phyloP scores from a whole-genome alignment of 768 basidiomycete genomes.

The Heimioporus sp. region DNA sequence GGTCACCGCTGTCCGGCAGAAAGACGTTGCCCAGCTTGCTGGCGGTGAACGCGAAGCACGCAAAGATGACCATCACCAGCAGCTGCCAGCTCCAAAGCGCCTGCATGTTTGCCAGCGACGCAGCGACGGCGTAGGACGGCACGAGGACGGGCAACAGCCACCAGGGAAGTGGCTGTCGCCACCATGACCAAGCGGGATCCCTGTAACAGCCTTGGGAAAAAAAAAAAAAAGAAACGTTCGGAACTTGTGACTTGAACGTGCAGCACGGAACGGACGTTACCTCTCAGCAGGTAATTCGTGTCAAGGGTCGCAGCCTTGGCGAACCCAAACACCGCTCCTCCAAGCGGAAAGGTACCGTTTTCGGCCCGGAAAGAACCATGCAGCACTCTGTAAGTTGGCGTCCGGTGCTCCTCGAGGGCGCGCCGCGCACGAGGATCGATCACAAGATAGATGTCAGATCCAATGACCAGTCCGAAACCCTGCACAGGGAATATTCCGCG shows the following conservation, averaged over 20 bases:
- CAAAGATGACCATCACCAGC: slow-evolving; percentile 78
- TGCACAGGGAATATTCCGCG: slow-evolving; percentile 22
- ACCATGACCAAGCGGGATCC: slow-evolving; percentile 74
- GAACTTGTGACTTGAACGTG: slow-evolving; percentile 22
- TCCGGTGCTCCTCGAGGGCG: slow-evolving; percentile 30
- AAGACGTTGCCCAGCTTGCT: slow-evolving; percentile 61
- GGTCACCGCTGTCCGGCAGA: slow-evolving; percentile 65
- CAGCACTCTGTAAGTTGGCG: slow-evolving; percentile 40
- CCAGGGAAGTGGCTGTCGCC: slow-evolving; percentile 73
- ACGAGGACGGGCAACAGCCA: slow-evolving; percentile 80
- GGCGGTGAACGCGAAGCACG: slow-evolving; percentile 70
- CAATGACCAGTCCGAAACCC: slow-evolving; percentile 85
- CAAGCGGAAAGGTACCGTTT: slow-evolving; percentile 45
- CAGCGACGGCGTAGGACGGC: slow-evolving; percentile 71
- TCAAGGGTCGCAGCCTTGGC: slow-evolving; percentile 35
- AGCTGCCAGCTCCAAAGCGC: slow-evolving; percentile 67
- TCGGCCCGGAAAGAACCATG: slow-evolving; percentile 54
- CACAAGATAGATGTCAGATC: slow-evolving; percentile 77
- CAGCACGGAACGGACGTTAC: slow-evolving; percentile 7
- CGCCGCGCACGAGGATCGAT: slow-evolving; percentile 57
- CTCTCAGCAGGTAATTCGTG: slow-evolving; percentile 29
- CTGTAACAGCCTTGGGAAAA: slow-evolving; percentile 65
- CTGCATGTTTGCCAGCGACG: slow-evolving; percentile 77
- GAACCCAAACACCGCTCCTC: slow-evolving; percentile 47
- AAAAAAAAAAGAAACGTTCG: no score